Base-by-base conservation (phyloP, 257 asterid genomes). In the Fraxinus americana region DNA sequence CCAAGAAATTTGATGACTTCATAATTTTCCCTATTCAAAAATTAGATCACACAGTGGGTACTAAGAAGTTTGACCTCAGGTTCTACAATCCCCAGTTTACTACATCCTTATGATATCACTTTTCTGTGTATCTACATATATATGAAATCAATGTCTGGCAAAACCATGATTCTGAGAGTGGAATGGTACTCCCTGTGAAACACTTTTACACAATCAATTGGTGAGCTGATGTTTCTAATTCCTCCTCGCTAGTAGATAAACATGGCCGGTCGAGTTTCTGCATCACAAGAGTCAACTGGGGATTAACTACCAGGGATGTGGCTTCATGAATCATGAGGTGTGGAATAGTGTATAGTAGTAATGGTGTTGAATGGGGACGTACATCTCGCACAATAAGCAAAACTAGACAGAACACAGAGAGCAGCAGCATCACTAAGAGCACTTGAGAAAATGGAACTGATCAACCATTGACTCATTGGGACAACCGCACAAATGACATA, bases 251-350 rank as follows among this genome's bases (percentile, higher is more conserved):
- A 61, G 43, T 83, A 2, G 67, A 67, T 9, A 75, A 10, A 41
- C 50, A 41, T 10, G 50, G 50, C 50, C 4, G 50, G 50, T 41
- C 90, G 36, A 89, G 92, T 84, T 90, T 89, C 97, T 89, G 87
- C 88, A 84, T 73, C 43, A 67, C 36, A 54, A 14, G 50, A 50
- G 43, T 48, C 27, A 21, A 21, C n/a, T n/a, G n/a, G n/a, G n/a
- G 12, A 43, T 12, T 43, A 43, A 43, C 52, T 11, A 12, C 52
- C 5, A 43, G 17, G 52, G 52, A 43, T 43, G 52, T 12, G 52
- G 52, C 52, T 43, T n/a, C n/a, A n/a, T n/a, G n/a, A n/a, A n/a
- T 43, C 52, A 12, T 43, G 52, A 43, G 52, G 52, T 11, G 16
- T 12, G 52, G 9, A 43, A 43, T 43, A 41, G 50, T 43, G 3